A percentile compares a stretch with the other conserved stretches of the same genome.
phyloP scores from a whole-genome alignment of 148 eudicot genomes.

The Silene uniflora region DNA sequence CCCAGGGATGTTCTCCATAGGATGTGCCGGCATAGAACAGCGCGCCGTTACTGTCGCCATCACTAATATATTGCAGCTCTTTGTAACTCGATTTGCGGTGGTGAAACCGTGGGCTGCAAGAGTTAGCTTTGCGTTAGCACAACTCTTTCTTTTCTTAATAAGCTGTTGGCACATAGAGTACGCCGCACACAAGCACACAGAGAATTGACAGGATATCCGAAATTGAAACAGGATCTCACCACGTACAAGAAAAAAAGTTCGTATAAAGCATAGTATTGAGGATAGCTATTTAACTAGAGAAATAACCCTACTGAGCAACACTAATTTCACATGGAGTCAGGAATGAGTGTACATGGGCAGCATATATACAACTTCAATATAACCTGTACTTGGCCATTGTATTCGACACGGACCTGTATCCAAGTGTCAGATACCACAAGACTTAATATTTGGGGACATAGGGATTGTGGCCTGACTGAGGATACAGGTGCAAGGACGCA shows the following conservation, averaged over 20 bases:
- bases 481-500: too few relatives aligned
- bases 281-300: not conserved
- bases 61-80: conserved; percentile 89
- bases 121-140: conserved; percentile 14
- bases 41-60: conserved; percentile 92
- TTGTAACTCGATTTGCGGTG: conserved; percentile 83
- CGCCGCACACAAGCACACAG: not conserved
- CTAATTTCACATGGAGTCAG: too few relatives aligned
- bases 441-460: too few relatives aligned
- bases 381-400: too few relatives aligned
- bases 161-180: not conserved
- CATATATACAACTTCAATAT: too few relatives aligned
- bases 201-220: not conserved
- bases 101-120: conserved; percentile 54
- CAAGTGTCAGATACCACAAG: too few relatives aligned
- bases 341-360: too few relatives aligned
- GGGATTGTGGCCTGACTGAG: too few relatives aligned
- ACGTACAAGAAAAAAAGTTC: not conserved
- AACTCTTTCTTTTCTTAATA: not conserved
- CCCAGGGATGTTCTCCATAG: conserved; percentile 85
- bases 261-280: not conserved
- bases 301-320: not conserved
- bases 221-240: not conserved
- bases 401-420: too few relatives aligned
- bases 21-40: conserved; percentile 80